Conservation (phyloP, 345 rosid genomes). For the Iberis pinnata region DNA sequence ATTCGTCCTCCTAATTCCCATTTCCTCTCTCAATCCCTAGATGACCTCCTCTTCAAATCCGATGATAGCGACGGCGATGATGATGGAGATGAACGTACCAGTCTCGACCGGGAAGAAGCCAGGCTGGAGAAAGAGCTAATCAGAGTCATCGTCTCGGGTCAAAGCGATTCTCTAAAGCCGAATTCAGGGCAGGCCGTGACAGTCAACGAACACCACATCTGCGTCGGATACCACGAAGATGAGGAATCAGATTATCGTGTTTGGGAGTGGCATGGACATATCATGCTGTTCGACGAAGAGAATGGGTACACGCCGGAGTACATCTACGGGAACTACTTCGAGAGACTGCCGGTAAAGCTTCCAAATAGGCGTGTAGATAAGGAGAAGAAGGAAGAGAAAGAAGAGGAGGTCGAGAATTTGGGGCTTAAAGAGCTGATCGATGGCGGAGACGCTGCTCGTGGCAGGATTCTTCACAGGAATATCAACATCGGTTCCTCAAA, state of each 20-base stretch:
- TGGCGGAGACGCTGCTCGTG: constrained; percentile 46
- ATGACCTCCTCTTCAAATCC: constrained; percentile 66
- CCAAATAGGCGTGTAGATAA: background rate
- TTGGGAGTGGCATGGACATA: constrained; percentile 99
- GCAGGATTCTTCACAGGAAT: constrained; percentile 83
- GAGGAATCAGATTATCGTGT: constrained; percentile 79
- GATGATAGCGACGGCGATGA: constrained; percentile 47
- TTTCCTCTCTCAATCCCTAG: constrained; percentile 65
- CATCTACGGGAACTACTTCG: constrained; percentile 93
- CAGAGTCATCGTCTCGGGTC: constrained; percentile 60
- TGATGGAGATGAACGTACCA: constrained; percentile 33
- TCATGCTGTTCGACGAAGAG: constrained; percentile 86
- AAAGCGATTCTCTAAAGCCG: constrained; percentile 67
- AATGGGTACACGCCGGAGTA: constrained; percentile 83
- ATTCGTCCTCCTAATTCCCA: constrained; percentile 51
- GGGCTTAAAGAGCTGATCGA: constrained; percentile 87
- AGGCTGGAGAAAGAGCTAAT: constrained; percentile 78
- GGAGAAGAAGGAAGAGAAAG: constrained; percentile 38
- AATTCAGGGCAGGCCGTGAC: constrained; percentile 92
- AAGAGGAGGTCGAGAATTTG: constrained; percentile 46
- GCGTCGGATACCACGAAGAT: constrained; percentile 82
- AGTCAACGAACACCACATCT: constrained; percentile 81
- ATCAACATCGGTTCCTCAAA: constrained; percentile 49
- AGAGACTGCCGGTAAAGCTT: constrained; percentile 56
- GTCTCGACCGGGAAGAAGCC: constrained; percentile 70